Evolutionary conservation across 352 stramenopile genomes (phyloP).

Genomic region (Phytophthora parvispora): DNA sequence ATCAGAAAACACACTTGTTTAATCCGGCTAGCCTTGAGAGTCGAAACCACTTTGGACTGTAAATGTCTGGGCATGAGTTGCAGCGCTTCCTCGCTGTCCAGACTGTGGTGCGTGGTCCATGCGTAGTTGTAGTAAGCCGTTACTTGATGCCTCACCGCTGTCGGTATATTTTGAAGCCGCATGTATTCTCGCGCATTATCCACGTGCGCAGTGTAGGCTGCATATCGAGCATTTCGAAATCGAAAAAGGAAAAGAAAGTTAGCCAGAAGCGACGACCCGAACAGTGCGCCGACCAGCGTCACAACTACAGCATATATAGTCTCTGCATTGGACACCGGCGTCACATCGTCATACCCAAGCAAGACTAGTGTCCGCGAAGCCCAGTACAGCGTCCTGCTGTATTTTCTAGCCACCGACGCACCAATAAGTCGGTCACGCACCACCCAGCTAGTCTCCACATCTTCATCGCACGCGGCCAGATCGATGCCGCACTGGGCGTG

Average conservation of each 20-base stretch:
- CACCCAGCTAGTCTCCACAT: conserved; percentile 67
- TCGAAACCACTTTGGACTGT: conserved; percentile 67
- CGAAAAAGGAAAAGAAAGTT: conserved; percentile 84
- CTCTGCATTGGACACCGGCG: conserved; percentile 64
- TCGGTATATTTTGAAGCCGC: conserved; percentile 74
- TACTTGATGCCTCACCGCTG: conserved; percentile 55
- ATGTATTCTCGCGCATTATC: conserved; percentile 85
- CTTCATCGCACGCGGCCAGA: conserved; percentile 52
- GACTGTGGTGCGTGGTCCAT: conserved; percentile 71
- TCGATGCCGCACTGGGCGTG: conserved; percentile 65
- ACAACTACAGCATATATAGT: conserved; percentile 62
- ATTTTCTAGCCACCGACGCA: conserved; percentile 58
- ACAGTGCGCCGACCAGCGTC: conserved; percentile 57
- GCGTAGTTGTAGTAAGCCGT: conserved; percentile 74
- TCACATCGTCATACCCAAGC: conserved; percentile 77
- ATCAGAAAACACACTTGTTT: conserved; percentile 81
- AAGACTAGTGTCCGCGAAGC: conserved; percentile 66
- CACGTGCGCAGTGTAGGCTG: conserved; percentile 67
- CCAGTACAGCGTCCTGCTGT: conserved; percentile 56
- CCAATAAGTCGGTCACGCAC: conserved; percentile 65
- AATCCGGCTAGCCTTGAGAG: conserved; percentile 70
- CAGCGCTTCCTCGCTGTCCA: conserved; percentile 72
- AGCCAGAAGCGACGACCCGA: conserved; percentile 71
- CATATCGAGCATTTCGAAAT: conserved; percentile 62
- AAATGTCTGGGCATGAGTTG: conserved; percentile 72